These are phyloP conservation scores for Hypoxylon rickii DNA, from an alignment of 495 filamentous ascomycete species.

Conservation along the genomic window DNA sequence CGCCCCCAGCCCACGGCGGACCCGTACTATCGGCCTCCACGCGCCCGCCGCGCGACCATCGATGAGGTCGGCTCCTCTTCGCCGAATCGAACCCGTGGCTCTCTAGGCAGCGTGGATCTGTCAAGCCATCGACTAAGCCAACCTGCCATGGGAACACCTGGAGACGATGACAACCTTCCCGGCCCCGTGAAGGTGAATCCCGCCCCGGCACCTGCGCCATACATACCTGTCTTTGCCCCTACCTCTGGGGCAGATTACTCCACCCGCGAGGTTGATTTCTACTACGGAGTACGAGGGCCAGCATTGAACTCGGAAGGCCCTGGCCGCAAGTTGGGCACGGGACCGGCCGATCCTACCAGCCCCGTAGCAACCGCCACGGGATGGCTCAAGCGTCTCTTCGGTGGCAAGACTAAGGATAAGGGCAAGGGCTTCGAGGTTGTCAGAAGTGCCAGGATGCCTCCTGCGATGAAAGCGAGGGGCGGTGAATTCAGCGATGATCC, in stretches of 20 bases:
- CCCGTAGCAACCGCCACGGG: conserved; percentile 85
- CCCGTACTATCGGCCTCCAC: conserved; percentile 84
- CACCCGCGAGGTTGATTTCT: conserved; percentile 91
- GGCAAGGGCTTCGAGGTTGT: conserved; percentile 97
- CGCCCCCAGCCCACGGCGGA: conserved; percentile 55
- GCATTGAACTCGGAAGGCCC: conserved; percentile 79
- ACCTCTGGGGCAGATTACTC: conserved; percentile 77
- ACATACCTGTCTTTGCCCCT: conserved; percentile 44
- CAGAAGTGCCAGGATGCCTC: conserved; percentile 73
- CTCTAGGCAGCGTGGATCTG: conserved; percentile 58
- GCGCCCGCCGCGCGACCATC: conserved; percentile 63
- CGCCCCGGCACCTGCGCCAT: conserved; percentile 31
- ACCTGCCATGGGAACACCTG: conserved; percentile 34
- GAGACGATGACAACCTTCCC: conserved; percentile 47
- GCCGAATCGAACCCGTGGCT: conserved; percentile 46
- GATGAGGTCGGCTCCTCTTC: conserved; percentile 51
- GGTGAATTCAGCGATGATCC: conserved; percentile 61
- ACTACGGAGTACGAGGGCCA: conserved; percentile 90
- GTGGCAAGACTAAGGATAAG: conserved; percentile 83
- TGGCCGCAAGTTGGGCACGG: conserved; percentile 84
- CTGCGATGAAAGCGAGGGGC: conserved; percentile 56
- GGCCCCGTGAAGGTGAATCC: conserved; percentile 45
- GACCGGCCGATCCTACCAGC: conserved; percentile 91
- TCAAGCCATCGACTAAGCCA: conserved; percentile 51
- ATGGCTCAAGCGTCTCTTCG: conserved; percentile 81